Conservation (phyloP, 805 yeast species). For the Barnettozyma wickerhamii region DNA sequence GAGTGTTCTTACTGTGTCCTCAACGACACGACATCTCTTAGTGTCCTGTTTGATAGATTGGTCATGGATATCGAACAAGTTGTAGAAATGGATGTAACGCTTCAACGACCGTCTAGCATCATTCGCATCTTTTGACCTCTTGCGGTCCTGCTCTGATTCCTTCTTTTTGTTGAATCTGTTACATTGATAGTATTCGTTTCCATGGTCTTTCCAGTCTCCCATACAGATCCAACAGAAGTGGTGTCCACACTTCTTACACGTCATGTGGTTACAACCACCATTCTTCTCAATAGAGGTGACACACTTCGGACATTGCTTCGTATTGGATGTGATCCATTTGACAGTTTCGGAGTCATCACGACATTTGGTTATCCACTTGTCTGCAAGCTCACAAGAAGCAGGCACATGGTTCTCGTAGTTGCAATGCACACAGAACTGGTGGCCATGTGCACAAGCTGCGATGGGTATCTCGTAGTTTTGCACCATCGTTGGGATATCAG, state of each 20-base stretch:
- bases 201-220: conserved; percentile 71
- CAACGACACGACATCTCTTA: conserved; percentile 57
- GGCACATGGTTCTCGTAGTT: conserved; percentile 77
- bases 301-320: conserved; percentile 86
- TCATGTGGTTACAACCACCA: conserved; percentile 98
- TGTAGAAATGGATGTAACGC: conserved; percentile 71
- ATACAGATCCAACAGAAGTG: conserved; percentile 95
- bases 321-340: conserved; percentile 81
- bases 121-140: conserved; percentile 33
- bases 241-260: conserved; percentile 67
- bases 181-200: conserved; percentile 61
- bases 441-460: conserved; percentile 62
- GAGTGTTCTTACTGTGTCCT: conserved; percentile 54
- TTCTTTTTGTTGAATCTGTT: conserved; percentile 40
- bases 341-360: conserved; percentile 84
- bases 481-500: conserved; percentile 10
- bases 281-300: conserved; percentile 76
- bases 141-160: conserved; percentile 23
- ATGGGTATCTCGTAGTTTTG: conserved; percentile 44
- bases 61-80: conserved; percentile 72
- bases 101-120: conserved; percentile 45
- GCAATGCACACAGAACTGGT: conserved; percentile 78
- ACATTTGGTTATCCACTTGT: conserved; percentile 73
- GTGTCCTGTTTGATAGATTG: conserved; percentile 70
- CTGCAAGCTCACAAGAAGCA: conserved; percentile 67